These are phyloP conservation scores for Paxillus ammoniavirescens DNA, from an alignment of 768 basidiomycete species.

Conservation along the genomic window DNA sequence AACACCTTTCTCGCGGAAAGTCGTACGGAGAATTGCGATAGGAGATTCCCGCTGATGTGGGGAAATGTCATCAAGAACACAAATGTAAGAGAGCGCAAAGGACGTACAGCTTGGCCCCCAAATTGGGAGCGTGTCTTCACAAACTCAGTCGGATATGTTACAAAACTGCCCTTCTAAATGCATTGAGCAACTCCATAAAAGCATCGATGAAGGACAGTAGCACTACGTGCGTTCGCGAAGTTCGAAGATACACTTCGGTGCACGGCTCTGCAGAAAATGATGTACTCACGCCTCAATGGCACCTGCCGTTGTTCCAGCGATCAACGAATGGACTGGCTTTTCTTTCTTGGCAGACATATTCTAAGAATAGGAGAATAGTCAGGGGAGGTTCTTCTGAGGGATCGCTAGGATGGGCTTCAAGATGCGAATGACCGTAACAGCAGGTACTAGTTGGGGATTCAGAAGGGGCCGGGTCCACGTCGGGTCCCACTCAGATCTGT, in stretches of 20 bases:
- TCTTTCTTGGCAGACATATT: slow-evolving; percentile 61
- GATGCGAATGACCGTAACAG: too few species aligned
- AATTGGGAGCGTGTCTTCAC: slow-evolving; percentile 96
- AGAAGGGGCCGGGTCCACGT: too few species aligned
- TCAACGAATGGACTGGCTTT: slow-evolving; percentile 80
- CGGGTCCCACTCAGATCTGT: too few species aligned
- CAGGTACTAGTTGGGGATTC: too few species aligned
- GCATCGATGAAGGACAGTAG: slow-evolving; percentile 1
- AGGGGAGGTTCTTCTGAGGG: too few species aligned
- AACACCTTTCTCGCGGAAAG: slow-evolving; percentile 72
- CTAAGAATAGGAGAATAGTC: not conserved
- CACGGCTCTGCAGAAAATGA: not conserved
- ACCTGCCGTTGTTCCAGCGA: slow-evolving; percentile 91
- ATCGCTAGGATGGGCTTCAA: too few species aligned
- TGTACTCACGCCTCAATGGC: slow-evolving; percentile 85
- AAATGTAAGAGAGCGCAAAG: not conserved
- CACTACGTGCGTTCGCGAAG: not conserved
- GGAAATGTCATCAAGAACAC: not conserved
- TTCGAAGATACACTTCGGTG: not conserved
- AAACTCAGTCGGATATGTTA: slow-evolving; percentile 89
- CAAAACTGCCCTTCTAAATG: slow-evolving; percentile 54
- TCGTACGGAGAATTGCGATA: slow-evolving; percentile 70
- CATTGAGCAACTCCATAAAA: slow-evolving; percentile 25
- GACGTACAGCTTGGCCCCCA: slow-evolving; percentile 59
- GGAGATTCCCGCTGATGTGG: slow-evolving; percentile 59